Conservation (phyloP, 148 eudicot species). For the Vaccinium myrtillus region DNA sequence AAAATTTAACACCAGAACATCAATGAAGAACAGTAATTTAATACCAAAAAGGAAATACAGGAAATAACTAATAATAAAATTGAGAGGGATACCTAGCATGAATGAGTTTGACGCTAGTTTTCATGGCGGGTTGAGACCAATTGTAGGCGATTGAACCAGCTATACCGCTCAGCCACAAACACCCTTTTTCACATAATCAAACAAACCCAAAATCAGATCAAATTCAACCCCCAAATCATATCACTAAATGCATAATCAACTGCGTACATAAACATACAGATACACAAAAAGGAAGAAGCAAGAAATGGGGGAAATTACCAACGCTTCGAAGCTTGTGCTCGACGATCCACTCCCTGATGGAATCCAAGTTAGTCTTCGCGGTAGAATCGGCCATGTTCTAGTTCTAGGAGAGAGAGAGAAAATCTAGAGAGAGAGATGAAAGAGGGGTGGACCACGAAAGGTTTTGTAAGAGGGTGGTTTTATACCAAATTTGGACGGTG, state of each 20-base stretch:
- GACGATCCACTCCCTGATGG: constrained; percentile 49
- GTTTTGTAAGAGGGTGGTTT: background rate
- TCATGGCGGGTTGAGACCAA: constrained; percentile 90
- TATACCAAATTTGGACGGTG: background rate
- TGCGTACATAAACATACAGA: background rate
- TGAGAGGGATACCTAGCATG: constrained; percentile 59
- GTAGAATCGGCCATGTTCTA: constrained; percentile 44
- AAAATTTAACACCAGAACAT: background rate
- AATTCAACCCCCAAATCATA: background rate
- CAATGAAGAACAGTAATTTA: background rate
- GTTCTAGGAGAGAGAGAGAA: background rate
- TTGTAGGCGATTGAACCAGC: constrained; percentile 74
- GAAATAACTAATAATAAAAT: background rate
- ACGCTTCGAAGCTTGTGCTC: constrained; percentile 71
- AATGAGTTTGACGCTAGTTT: constrained; percentile 77
- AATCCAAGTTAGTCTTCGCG: constrained; percentile 34
- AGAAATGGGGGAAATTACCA: constrained; percentile 27
- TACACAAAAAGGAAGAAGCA: background rate
- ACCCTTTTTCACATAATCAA: constrained; percentile 34
- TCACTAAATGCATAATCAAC: background rate
- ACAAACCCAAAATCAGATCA: background rate
- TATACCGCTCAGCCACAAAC: constrained; percentile 68
- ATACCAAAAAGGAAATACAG: background rate
- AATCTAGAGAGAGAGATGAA: constrained; percentile 4
- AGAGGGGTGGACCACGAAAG: background rate